A percentile compares a stretch with the other conserved stretches of the same genome.
Conservation (phyloP, 768 basidiomycete genomes). For the Lentinula sp. region DNA sequence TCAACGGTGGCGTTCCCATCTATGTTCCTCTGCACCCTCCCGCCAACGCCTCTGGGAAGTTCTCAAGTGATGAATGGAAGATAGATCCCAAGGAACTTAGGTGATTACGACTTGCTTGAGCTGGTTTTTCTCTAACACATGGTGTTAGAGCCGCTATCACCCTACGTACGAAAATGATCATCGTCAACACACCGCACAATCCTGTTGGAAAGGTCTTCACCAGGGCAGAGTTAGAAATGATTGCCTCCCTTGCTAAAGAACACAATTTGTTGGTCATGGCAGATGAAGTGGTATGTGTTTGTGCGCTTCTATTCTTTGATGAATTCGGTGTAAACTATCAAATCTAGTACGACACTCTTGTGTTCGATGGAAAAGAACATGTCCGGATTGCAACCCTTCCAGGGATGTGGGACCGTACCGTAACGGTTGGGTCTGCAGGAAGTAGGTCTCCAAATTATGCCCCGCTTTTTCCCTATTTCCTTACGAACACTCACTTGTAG, state of each 20-base stretch:
- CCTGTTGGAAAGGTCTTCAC: slow-evolving; percentile 97
- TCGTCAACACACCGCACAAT: slow-evolving; percentile 96
- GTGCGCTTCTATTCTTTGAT: background rate
- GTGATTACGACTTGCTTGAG: slow-evolving; percentile 24
- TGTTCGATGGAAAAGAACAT: slow-evolving; percentile 86
- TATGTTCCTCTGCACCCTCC: slow-evolving; percentile 97
- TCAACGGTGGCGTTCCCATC: slow-evolving; percentile 90
- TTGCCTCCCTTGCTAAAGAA: slow-evolving; percentile 85
- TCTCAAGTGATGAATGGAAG: slow-evolving; percentile 76
- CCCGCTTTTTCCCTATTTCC: background rate
- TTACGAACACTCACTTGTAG: slow-evolving; percentile 31
- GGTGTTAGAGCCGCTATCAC: slow-evolving; percentile 65
- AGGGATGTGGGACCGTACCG: slow-evolving; percentile 97
- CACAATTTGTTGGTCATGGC: slow-evolving; percentile 89
- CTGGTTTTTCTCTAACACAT: background rate
- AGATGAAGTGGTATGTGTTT: slow-evolving; percentile 86
- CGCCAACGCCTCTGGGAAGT: slow-evolving; percentile 32
- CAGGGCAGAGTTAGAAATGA: slow-evolving; percentile 71
- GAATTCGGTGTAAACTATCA: background rate
- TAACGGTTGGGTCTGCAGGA: slow-evolving; percentile 94
- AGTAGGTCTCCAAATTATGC: slow-evolving; percentile 44
- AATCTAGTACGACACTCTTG: slow-evolving; percentile 84
- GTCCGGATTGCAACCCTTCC: slow-evolving; percentile 88
- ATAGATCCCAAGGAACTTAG: slow-evolving; percentile 86
- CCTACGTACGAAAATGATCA: slow-evolving; percentile 87